Base-by-base conservation (phyloP, 1,139 yeast species). In the Blastobotrys arbuscula region DNA sequence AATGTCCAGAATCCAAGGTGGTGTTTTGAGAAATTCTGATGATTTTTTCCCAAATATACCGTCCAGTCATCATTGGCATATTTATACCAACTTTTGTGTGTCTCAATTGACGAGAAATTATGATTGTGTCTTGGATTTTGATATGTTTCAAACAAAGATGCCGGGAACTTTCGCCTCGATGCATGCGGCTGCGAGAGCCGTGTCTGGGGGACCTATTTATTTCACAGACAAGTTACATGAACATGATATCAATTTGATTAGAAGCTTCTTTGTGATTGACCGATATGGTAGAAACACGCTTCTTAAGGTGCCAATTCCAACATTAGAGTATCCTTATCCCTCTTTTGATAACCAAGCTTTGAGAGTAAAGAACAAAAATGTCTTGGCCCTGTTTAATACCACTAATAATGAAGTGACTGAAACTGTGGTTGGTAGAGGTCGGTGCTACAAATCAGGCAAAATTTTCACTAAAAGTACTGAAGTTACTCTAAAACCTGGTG, bases 131-230 rank as follows among this genome's bases (percentile, higher is more conserved):
- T 63, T 64, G 2, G 68, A 64, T 49, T 64, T 58, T 56, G 68
- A 64, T 50, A 64, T 64, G 68, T 64, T 64, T 48, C 65, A 61
- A 47, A 55, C 68, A 5, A 50, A 49, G 28, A 47, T 58, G 24
- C 28, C 24, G 16, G 49, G 31, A 15, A 35, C 39, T 23, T 18
- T 44, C 31, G 43, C 37, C 2, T 35, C 50, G n/a, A 53, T 59
- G 41, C 68, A 64, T 49, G 66, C 67, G 6, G 62, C 59, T 3
- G 57, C 64, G 23, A 47, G 68, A 42, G 53, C 60, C n/a, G 42
- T 64, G 13, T 61, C 66, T 16, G 67, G 68, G 2, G 66, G 67
- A 5, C 68, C 68, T 9, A 54, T 64, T 15, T 59, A 58, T 42
- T 52, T 64, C 44, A 64, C 68, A 3, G 68, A 64, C 48, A 50